phyloP scores from a whole-genome alignment of 768 basidiomycete genomes.

The Panaeolus papilionaceus region DNA sequence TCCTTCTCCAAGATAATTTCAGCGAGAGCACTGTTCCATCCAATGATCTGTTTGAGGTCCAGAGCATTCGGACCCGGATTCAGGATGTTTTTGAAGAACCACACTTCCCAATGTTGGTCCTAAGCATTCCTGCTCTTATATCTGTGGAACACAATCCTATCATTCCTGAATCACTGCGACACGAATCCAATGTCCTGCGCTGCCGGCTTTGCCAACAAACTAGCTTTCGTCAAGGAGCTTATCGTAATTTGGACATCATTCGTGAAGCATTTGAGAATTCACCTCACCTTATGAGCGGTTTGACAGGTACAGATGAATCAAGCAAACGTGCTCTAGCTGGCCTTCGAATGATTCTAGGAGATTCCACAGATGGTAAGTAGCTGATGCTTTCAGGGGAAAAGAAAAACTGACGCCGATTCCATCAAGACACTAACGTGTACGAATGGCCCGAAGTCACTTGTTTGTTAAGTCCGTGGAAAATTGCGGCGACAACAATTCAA shows the following conservation, averaged over 20 bases:
- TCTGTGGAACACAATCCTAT: slow-evolving; percentile 68
- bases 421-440: slow-evolving; percentile 53
- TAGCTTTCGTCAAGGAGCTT: slow-evolving; percentile 79
- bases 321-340: slow-evolving; percentile 72
- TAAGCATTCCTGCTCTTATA: slow-evolving; percentile 72
- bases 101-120: slow-evolving; percentile 68
- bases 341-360: slow-evolving; percentile 69
- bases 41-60: slow-evolving; percentile 65
- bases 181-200: slow-evolving; percentile 57
- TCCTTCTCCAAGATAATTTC: slow-evolving; percentile 63
- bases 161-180: slow-evolving; percentile 56
- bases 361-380: slow-evolving; percentile 61
- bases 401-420: neutral
- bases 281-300: slow-evolving; percentile 49
- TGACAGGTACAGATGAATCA: slow-evolving; percentile 51
- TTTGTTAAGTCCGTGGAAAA: slow-evolving; percentile 82
- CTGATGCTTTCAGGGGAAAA: neutral
- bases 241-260: slow-evolving; percentile 75
- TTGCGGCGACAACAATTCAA: slow-evolving; percentile 81
- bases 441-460: slow-evolving; percentile 69
- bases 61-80: slow-evolving; percentile 72
- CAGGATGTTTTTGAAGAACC: slow-evolving; percentile 70
- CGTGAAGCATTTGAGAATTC: slow-evolving; percentile 72
- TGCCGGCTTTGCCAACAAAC: slow-evolving; percentile 62
- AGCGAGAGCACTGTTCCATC: slow-evolving; percentile 44